A percentile compares a stretch with the other conserved stretches of the same genome.
These are phyloP conservation scores for Iberis pinnata DNA, from an alignment of 345 rosid species.

Conservation along the genomic window DNA sequence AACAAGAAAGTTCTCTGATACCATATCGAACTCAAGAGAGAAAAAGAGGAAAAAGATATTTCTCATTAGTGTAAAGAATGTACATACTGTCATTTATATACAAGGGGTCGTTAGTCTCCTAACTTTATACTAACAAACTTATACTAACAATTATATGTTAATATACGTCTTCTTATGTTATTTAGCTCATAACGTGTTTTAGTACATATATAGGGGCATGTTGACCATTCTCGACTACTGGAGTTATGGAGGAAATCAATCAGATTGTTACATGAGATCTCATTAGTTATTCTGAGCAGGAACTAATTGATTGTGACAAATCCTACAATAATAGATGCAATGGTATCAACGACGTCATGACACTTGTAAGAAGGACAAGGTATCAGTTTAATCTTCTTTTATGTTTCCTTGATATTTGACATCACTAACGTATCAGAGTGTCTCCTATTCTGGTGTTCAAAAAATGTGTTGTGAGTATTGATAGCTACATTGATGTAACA, in stretches of 20 bases:
- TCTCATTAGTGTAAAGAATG: too few species aligned
- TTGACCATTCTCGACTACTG: constrained; percentile 91
- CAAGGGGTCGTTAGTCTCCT: too few species aligned
- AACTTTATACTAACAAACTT: too few species aligned
- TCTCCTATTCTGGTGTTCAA: constrained; percentile 41
- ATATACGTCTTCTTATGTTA: too few species aligned
- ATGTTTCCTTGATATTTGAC: too few species aligned
- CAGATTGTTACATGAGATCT: constrained; percentile 71
- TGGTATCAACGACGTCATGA: constrained; percentile 47
- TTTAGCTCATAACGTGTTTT: too few species aligned
- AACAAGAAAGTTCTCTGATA: too few species aligned
- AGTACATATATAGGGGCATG: constrained; percentile 95
- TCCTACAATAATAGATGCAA: constrained; percentile 61
- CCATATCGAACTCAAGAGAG: too few species aligned
- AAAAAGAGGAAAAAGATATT: too few species aligned
- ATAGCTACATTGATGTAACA: constrained; percentile 58
- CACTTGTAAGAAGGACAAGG: constrained; percentile 66
- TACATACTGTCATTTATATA: too few species aligned
- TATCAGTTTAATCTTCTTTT: too few species aligned
- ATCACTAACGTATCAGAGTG: neutral
- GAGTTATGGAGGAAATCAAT: constrained; percentile 87
- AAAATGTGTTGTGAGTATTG: constrained; percentile 63
- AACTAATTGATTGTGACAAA: constrained; percentile 80
- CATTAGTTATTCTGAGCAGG: constrained; percentile 88
- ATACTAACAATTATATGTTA: too few species aligned